phyloP scores from a whole-genome alignment of 208 protist species.

The Phytomonas francai region DNA sequence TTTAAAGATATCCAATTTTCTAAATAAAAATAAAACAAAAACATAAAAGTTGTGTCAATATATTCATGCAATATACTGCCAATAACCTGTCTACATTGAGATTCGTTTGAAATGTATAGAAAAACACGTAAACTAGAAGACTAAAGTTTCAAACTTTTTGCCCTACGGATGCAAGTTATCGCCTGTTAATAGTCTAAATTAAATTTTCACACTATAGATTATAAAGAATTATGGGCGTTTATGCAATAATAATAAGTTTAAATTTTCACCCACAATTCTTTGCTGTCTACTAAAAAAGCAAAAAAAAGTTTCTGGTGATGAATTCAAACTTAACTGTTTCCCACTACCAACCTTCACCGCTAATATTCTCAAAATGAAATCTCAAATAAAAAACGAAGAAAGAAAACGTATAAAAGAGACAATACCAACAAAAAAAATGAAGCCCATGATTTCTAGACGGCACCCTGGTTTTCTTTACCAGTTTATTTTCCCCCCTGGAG shows the following conservation, averaged over 20 bases:
- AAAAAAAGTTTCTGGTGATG: neutral
- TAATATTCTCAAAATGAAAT: constrained; percentile 7
- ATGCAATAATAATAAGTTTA: neutral
- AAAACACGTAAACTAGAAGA: neutral
- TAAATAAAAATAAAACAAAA: constrained; percentile 6
- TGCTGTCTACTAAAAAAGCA: neutral
- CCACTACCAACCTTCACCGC: neutral
- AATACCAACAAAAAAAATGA: constrained; percentile 12
- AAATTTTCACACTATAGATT: neutral
- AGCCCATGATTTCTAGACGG: neutral
- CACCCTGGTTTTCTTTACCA: neutral
- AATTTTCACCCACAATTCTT: neutral
- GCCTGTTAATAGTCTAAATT: neutral
- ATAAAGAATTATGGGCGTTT: neutral
- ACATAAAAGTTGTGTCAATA: neutral
- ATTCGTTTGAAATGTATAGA: constrained; percentile 3
- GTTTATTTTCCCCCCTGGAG: neutral
- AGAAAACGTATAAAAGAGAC: constrained; percentile 14
- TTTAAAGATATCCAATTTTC: neutral
- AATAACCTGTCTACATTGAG: neutral
- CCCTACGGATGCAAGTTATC: neutral
- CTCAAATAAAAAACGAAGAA: constrained; percentile 11
- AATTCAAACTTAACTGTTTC: too few species aligned
- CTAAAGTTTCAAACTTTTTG: neutral
- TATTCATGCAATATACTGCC: neutral